phyloP scores from a whole-genome alignment of 176 grass and related monocot species.

The Musa schizocarpa region DNA sequence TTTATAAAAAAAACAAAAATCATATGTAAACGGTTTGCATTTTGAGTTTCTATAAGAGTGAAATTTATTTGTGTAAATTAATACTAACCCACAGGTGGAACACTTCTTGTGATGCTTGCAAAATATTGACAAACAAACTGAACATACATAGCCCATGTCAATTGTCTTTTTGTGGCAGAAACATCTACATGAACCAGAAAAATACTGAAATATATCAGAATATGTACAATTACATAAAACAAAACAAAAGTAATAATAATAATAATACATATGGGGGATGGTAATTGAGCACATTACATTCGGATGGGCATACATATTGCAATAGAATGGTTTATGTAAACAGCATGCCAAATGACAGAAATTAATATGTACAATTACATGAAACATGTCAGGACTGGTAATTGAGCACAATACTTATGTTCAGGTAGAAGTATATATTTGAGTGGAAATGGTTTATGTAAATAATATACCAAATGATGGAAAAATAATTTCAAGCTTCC shows the following conservation, averaged over 20 bases:
- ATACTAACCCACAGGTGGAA: constrained; percentile 80
- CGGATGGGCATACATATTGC: too few relatives aligned
- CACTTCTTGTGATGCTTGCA: constrained; percentile 97
- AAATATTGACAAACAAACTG: constrained; percentile 96
- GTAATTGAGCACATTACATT: too few relatives aligned
- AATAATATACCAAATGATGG: background rate
- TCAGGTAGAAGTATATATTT: too few relatives aligned
- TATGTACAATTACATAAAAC: background rate
- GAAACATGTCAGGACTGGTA: too few relatives aligned
- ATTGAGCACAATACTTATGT: too few relatives aligned
- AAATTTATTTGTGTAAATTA: constrained; percentile 4
- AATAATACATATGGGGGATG: background rate
- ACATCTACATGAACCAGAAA: constrained; percentile 38
- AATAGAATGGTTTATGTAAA: too few relatives aligned
- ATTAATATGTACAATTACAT: too few relatives aligned
- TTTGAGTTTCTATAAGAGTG: background rate
- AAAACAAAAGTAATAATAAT: background rate
- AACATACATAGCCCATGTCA: constrained; percentile 94
- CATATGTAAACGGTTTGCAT: background rate
- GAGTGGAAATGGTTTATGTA: background rate
- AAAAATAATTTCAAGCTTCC: background rate
- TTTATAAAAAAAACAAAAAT: background rate
- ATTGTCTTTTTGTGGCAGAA: constrained; percentile 99
- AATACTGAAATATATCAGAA: constrained; percentile 1
- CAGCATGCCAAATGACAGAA: too few relatives aligned